These are phyloP conservation scores for Firmiana major DNA, from an alignment of 345 rosid species.

Conservation along the genomic window DNA sequence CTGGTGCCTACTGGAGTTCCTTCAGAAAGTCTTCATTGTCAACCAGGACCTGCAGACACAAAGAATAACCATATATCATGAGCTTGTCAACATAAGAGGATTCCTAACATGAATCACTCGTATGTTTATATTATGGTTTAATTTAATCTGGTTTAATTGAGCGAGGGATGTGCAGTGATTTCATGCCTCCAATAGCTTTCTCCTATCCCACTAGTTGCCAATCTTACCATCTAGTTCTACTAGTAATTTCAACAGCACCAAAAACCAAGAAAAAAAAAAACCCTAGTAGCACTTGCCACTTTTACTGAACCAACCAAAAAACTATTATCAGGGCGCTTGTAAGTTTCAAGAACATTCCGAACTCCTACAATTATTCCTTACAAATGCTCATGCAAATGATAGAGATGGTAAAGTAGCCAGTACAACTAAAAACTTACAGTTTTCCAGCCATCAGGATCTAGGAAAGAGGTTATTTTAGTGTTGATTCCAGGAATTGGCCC, in stretches of 20 bases:
- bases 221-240: not conserved
- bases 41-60: slow-evolving; percentile 60
- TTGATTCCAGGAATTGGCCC: slow-evolving; percentile 92
- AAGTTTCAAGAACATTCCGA: not conserved
- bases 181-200: not conserved
- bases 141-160: not conserved
- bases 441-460: slow-evolving; percentile 98
- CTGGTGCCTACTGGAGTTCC: slow-evolving; percentile 57
- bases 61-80: not conserved
- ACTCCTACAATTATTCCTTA: not conserved
- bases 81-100: not conserved
- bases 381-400: not conserved
- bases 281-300: not conserved
- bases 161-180: not conserved
- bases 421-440: slow-evolving; percentile 43
- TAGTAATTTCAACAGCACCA: not conserved
- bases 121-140: not conserved
- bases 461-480: slow-evolving; percentile 79
- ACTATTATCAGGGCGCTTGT: not conserved
- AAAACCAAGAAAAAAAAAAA: too few species aligned
- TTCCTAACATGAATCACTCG: not conserved
- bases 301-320: not conserved
- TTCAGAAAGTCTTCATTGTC: slow-evolving; percentile 92
- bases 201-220: not conserved
- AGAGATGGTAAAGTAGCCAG: not conserved